Percentiles rank a stretch among this genome's conserved stretches.
phyloP scores from a whole-genome alignment of 139 green algal genomes.

The Tetradesmus obliquus region DNA sequence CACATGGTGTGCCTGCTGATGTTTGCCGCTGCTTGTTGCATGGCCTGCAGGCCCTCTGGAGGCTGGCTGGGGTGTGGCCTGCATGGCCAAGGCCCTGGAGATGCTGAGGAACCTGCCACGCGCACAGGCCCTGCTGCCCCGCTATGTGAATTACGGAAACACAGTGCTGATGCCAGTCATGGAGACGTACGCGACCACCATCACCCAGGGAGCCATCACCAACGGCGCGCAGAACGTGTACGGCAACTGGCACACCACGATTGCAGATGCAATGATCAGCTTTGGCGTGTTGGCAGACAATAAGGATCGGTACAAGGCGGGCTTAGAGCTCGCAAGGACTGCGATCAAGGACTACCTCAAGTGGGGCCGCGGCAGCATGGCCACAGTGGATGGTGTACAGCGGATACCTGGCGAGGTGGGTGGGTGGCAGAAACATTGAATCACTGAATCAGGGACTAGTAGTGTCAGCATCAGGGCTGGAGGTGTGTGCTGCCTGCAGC shows the following conservation, averaged over 20 bases:
- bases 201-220: neutral
- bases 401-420: neutral
- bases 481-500: neutral
- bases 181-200: neutral
- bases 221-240: neutral
- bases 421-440: neutral
- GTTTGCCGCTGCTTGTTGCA: neutral
- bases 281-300: slow-evolving; percentile 1
- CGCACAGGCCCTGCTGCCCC: neutral
- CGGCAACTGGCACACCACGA: slow-evolving; percentile 27
- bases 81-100: slow-evolving; percentile 15
- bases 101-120: slow-evolving; percentile 9
- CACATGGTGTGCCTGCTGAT: neutral
- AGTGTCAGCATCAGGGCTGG: no score
- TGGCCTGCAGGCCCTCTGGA: slow-evolving; percentile 29
- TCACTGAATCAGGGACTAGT: no score
- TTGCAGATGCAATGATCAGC: slow-evolving; percentile 4
- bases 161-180: slow-evolving; percentile 7
- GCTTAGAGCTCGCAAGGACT: neutral
- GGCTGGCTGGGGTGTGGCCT: slow-evolving; percentile 28
- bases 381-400: neutral
- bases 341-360: neutral
- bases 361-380: neutral
- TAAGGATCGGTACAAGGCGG: neutral
- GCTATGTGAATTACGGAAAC: neutral